Base-by-base conservation (phyloP, 306 rosid genomes). In the Astragalus membranaceus region DNA sequence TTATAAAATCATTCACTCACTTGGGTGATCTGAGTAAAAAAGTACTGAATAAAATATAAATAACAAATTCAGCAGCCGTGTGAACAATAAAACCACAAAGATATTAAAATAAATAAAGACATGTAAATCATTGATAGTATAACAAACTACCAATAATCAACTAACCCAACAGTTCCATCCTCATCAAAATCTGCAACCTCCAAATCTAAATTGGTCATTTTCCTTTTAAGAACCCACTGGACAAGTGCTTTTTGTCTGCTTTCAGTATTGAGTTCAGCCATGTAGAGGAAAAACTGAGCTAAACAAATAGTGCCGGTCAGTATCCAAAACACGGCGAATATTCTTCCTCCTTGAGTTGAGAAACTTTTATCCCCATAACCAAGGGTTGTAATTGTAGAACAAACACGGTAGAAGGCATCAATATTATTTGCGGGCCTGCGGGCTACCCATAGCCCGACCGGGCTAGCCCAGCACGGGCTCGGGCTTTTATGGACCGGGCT, bases 171-270 rank as follows among this genome's bases (percentile, higher is more conserved):
- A 48, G 8, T 68, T 3, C 92, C 86, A 17, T 94, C 91, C 6
- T 66, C 64, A 72, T 91, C 95, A 37, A 91, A 52, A 91, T 94
- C 99, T 6, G 99, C 99, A 17, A 83, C 88, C 84, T 91, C 96
- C 79, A 94, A 79, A 74, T 94, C 99, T 0, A 41, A 14, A 39
- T 58, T 59, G 9, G 99, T 87, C 64, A 76, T 46, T 70, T 61
- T 82, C 54, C 85, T 68, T 39, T 78, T 77, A 65, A 94, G 97
- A 78, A 88, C 92, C 87, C 82, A 79, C 43, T 84, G 54, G 16
- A 76, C 90, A 15, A 94, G 53, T 54, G 65, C 75, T 74, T 79
- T 84, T 70, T 71, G 97, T 73, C 86, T 85, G 44, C 36, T 83
- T 78, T 87, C 96, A 17, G 97, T 77, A 64, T 75, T 78, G 16